Conservation (phyloP, 1,284 basidiomycete species). For the Baeospora myosura region DNA sequence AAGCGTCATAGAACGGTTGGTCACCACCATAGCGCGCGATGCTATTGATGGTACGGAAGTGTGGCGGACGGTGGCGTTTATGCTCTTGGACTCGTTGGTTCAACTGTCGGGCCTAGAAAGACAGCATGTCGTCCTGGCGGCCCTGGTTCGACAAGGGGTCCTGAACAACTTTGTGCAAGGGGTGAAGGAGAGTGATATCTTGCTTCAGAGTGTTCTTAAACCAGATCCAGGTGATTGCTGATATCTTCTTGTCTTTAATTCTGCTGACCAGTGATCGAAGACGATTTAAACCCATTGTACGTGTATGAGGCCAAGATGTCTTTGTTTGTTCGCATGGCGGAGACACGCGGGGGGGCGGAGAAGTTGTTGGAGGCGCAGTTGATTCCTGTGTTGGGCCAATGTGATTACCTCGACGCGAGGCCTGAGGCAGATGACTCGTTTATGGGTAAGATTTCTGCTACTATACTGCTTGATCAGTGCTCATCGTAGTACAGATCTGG, state of each 20-base stretch:
- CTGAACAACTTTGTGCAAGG: slow-evolving; percentile 78
- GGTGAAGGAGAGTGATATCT: slow-evolving; percentile 76
- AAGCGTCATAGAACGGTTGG: slow-evolving; percentile 63
- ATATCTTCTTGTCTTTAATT: slow-evolving; percentile 6
- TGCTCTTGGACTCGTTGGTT: slow-evolving; percentile 74
- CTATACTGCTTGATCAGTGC: background rate
- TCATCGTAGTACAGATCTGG: slow-evolving; percentile 48
- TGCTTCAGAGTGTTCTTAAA: slow-evolving; percentile 76
- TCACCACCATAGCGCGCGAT: slow-evolving; percentile 78
- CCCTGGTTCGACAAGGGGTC: slow-evolving; percentile 73
- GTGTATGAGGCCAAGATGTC: slow-evolving; percentile 95
- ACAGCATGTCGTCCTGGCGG: slow-evolving; percentile 47
- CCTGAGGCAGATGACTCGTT: slow-evolving; percentile 78
- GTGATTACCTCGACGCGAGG: slow-evolving; percentile 80
- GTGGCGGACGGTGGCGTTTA: slow-evolving; percentile 93
- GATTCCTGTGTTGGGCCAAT: slow-evolving; percentile 74
- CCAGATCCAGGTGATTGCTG: slow-evolving; percentile 72
- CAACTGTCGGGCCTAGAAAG: slow-evolving; percentile 61
- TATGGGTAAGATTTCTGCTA: slow-evolving; percentile 47
- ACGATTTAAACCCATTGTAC: slow-evolving; percentile 86
- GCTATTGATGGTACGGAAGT: slow-evolving; percentile 93
- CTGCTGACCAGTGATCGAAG: slow-evolving; percentile 30
- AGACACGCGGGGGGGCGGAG: slow-evolving; percentile 79
- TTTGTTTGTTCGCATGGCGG: slow-evolving; percentile 77
- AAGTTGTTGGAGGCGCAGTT: slow-evolving; percentile 76